Evolutionary conservation across 768 basidiomycete species (phyloP), one percentile per base, ranked within the genome.

Genomic region (Holtermanniella nyarrowii): DNA sequence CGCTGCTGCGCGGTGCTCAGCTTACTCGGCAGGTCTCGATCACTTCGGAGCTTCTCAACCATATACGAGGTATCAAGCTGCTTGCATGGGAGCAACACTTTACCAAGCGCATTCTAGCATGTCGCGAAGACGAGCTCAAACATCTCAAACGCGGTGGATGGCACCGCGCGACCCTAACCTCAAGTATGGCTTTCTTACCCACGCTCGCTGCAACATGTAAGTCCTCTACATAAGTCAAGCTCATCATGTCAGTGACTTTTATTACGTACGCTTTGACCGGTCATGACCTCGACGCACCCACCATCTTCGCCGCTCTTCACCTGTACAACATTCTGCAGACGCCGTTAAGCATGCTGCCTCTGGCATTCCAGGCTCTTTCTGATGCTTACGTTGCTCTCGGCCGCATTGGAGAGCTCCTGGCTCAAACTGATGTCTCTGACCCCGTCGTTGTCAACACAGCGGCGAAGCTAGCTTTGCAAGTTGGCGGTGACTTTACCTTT

Each of bases 51-150:
- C 76, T 85, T 1, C 69, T 86, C 13, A 80, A 82, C 65, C 80
- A 80, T 40, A 82, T 84, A 50, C 76, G 83, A 3, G 74, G 82
- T 3, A 75, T 84, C 59, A 84, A 84, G 67, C 71, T 77, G 24
- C 83, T 80, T 60, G 79, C 78, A 0, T 83, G 80, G 77, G 81
- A 81, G 60, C 50, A 50, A 23, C 65, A 59, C 45, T 72, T 72
- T 40, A 59, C 55, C 11, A 25, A 48, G 0, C 56, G 62, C 22
- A 56, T 70, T 25, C 43, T 57, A 4, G 54, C 50, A 0, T 50
- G 68, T 44, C 52, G 71, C 18, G 46, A 46, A 39, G 27, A 63
- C 24, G 71, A 72, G 43, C 46, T 70, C 14, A 49, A 25, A 0
- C 52, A 66, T 31, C 49, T 72, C 24, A 48, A 55, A 16, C 41